Evolutionary conservation across 1,139 yeast species (phyloP).

Genomic region (Cylindricascospora bacillispora): DNA sequence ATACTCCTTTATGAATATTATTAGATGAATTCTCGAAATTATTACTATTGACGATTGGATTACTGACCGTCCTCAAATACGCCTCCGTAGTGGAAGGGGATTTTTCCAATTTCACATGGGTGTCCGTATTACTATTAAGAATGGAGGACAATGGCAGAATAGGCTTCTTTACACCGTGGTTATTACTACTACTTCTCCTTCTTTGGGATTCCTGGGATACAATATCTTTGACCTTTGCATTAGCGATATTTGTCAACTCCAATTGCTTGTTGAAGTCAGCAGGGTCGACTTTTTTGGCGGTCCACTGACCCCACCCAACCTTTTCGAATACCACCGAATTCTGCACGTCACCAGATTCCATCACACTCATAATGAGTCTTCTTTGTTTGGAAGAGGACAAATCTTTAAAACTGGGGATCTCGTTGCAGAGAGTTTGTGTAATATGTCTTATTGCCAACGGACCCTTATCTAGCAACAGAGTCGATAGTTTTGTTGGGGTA

Average conservation of each 20-base stretch:
- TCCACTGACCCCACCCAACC: slow-evolving; percentile 99
- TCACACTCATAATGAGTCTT: slow-evolving; percentile 76
- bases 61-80: no score
- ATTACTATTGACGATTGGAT: slow-evolving; percentile 3
- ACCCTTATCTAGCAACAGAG: slow-evolving; percentile 57
- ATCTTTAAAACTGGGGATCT: slow-evolving; percentile 69
- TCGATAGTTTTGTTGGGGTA: slow-evolving; percentile 68
- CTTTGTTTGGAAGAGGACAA: slow-evolving; percentile 81
- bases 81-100: no score
- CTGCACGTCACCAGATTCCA: slow-evolving; percentile 56
- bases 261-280: slow-evolving; percentile 35
- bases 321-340: slow-evolving; percentile 72
- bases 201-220: slow-evolving; percentile 12
- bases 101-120: slow-evolving; percentile 6
- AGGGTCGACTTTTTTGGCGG: slow-evolving; percentile 47
- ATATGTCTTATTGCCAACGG: slow-evolving; percentile 87
- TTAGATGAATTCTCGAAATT: slow-evolving; percentile 2
- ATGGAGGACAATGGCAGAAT: slow-evolving; percentile 4
- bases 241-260: slow-evolving; percentile 22
- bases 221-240: slow-evolving; percentile 28
- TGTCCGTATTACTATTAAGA: slow-evolving; percentile 6
- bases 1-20: not conserved
- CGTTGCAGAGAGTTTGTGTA: slow-evolving; percentile 61
- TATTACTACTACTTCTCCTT: slow-evolving; percentile 31
- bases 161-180: slow-evolving; percentile 8